Evolutionary conservation across 495 filamentous ascomycete species (phyloP), one percentile per base, ranked within the genome.

Genomic region (Podospora bellae-mahoneyi): DNA sequence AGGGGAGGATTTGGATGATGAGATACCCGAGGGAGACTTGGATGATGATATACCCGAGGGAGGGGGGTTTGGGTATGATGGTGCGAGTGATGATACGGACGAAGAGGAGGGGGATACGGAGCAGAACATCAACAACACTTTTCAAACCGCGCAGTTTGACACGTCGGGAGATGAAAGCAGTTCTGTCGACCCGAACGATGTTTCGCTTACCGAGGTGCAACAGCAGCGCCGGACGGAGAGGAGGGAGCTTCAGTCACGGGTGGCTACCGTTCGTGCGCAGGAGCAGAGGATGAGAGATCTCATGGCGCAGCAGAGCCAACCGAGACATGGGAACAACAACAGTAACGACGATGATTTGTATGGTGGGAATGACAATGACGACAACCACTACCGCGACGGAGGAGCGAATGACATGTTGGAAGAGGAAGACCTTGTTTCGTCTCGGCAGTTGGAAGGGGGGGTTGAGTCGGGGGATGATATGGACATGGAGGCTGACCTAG

Each of bases 1-100:
- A 23, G 23, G 23, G 23, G 23, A 23, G 23, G 23, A 91, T 80
- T 71, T 90, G 65, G 89, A 91, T 75, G 88, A 86, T 62, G 88
- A 90, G 9, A 85, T 91, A 7, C 89, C 89, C 0, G 88, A 90
- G 65, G 88, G 81, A 66, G 87, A 91, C 80, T 71, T 90, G 66
- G 89, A 91, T 75, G 88, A 86, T 62, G 88, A 90, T 10, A 85
- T 91, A 10, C 89, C 86, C 10, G 87, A 86, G 26, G 80, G 68
- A 1, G 75, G 69, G 5, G 84, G 79, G 20, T 79, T 84, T 62
- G 83, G 80, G 23, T 75, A 74, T 55, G 81, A 84, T 56, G 82
- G 78, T 23, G 72, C 68, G 13, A 80, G 79, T 62, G 81, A 79
- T 0, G 76, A 77, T 1, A 76, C 77, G 2, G 70, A 77, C 0